Conservation (phyloP, 2,329 filamentous ascomycete genomes). For the Talaromyces sp. region DNA sequence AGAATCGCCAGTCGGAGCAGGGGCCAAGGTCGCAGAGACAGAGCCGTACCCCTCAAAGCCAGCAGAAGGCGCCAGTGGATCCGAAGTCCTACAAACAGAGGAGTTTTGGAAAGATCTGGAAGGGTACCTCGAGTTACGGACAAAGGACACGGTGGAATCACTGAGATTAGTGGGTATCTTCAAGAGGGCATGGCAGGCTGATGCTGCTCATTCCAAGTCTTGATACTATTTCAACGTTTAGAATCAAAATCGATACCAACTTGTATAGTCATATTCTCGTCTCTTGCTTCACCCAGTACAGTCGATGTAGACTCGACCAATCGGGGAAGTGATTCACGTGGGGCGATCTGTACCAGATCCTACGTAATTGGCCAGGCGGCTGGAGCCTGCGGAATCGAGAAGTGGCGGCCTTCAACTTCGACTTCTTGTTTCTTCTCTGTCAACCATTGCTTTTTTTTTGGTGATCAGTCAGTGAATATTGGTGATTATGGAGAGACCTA, state of each 20-base stretch:
- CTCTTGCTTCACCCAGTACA: neutral
- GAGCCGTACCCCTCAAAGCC: constrained; percentile 30
- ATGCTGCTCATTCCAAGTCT: constrained; percentile 2
- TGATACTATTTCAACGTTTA: neutral
- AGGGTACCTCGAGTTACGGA: constrained; percentile 72
- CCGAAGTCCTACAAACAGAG: constrained; percentile 61
- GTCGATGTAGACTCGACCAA: neutral
- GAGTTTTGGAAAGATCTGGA: constrained; percentile 85
- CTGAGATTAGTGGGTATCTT: constrained; percentile 65
- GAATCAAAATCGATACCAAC: neutral
- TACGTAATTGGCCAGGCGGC: neutral
- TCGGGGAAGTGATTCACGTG: neutral
- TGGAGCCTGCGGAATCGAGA: constrained; percentile 15
- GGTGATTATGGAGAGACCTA: constrained; percentile 10
- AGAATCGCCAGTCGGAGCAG: constrained; percentile 21
- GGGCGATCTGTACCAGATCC: neutral
- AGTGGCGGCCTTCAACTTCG: neutral
- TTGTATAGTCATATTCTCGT: neutral
- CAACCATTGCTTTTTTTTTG: neutral
- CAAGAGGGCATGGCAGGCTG: constrained; percentile 62
- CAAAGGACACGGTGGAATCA: constrained; percentile 66
- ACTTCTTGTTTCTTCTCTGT: neutral
- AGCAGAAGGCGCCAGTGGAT: constrained; percentile 54
- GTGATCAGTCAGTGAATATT: neutral
- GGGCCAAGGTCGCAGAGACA: constrained; percentile 30